Percentiles rank a stretch among this genome's conserved stretches.
Evolutionary conservation across 164 flowering plant species (phyloP).

Genomic region (Macadamia integrifolia): DNA sequence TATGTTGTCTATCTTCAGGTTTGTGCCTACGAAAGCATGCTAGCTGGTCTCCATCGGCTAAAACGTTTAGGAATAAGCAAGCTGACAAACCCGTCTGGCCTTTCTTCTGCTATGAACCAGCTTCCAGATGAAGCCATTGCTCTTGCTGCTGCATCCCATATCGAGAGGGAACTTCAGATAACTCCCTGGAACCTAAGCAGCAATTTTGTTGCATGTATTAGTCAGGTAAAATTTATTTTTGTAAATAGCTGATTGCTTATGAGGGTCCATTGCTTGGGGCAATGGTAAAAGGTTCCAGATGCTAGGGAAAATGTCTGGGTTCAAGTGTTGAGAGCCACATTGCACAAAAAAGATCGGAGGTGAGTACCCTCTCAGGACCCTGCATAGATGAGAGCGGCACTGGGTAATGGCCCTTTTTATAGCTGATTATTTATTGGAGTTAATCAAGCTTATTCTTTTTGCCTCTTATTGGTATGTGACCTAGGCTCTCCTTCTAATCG

Average conservation of each 20-base stretch:
- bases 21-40: conserved; percentile 94
- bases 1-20: conserved; percentile 42
- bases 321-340: too few relatives aligned
- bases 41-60: conserved; percentile 76
- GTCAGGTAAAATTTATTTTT: conserved; percentile 47
- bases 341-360: too few relatives aligned
- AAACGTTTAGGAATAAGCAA: conserved; percentile 83
- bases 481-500: not conserved
- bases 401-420: too few relatives aligned
- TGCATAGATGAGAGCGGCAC: too few relatives aligned
- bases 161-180: conserved; percentile 92
- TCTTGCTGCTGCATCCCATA: conserved; percentile 95
- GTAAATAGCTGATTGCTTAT: not conserved
- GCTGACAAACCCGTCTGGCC: conserved; percentile 57
- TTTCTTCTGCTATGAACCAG: conserved; percentile 91
- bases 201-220: conserved; percentile 89
- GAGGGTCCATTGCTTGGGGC: too few relatives aligned
- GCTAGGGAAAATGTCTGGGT: too few relatives aligned
- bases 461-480: not conserved
- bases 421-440: not conserved
- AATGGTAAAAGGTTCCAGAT: too few relatives aligned
- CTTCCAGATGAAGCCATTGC: conserved; percentile 96
- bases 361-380: too few relatives aligned
- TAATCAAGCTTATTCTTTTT: not conserved
- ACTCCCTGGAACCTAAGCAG: conserved; percentile 95